Percentiles rank a stretch among this genome's conserved stretches.
These are phyloP conservation scores for Myriosclerotinia curreyana DNA, from an alignment of 2,329 filamentous ascomycete species.

Conservation along the genomic window DNA sequence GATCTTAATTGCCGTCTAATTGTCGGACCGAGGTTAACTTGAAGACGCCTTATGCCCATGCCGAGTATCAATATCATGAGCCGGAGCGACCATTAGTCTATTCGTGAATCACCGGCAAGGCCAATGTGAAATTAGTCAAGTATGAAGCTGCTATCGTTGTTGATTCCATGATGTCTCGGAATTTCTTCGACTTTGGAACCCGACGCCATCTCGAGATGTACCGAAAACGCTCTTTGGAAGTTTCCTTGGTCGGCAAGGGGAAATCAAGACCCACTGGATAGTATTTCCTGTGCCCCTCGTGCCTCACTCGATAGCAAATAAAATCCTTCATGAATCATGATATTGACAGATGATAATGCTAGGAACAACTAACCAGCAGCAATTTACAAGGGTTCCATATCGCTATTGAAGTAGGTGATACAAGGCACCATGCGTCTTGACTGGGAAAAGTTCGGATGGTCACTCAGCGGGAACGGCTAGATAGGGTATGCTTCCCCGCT, in stretches of 20 bases:
- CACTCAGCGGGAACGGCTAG: not conserved
- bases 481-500: conserved; percentile 3
- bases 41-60: not conserved
- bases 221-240: not conserved
- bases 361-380: not conserved
- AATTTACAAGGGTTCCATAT: not conserved
- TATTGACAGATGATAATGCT: not conserved
- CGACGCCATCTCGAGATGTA: not conserved
- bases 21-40: not conserved
- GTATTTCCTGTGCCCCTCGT: not conserved
- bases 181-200: conserved; percentile 4
- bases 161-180: conserved; percentile 2
- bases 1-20: not conserved
- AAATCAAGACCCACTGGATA: not conserved
- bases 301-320: not conserved
- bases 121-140: not conserved
- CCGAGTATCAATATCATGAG: not conserved
- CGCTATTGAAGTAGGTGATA: not conserved
- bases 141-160: not conserved
- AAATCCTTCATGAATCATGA: not conserved
- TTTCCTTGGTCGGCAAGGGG: not conserved
- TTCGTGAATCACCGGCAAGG: not conserved
- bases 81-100: not conserved
- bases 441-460: not conserved
- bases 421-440: not conserved